Evolutionary conservation across 371 early-diverging fungal genomes (phyloP).

Genomic region (Circinella umbellata): DNA sequence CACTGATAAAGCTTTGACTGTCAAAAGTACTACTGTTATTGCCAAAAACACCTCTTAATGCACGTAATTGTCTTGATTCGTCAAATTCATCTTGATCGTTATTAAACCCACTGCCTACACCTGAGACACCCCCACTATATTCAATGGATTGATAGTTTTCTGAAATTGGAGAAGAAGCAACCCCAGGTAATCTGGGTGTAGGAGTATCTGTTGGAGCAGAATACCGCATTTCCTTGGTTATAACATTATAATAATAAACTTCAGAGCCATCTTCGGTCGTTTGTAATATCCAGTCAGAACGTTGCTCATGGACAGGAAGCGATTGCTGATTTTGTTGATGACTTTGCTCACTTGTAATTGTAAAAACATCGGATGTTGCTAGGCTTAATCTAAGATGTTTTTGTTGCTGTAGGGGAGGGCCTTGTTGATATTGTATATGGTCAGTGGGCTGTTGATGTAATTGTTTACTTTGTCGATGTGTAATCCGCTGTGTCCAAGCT

Average conservation of each 20-base stretch:
- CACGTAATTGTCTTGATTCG: slow-evolving; percentile 27
- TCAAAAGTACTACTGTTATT: slow-evolving; percentile 17
- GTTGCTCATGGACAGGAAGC: slow-evolving; percentile 17
- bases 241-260: slow-evolving; percentile 55
- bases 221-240: slow-evolving; percentile 60
- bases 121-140: not conserved
- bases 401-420: not conserved
- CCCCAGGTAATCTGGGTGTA: not conserved
- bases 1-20: slow-evolving; percentile 20
- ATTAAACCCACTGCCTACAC: slow-evolving; percentile 4
- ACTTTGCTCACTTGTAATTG: not conserved
- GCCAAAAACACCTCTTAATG: slow-evolving; percentile 25
- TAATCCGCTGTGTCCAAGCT: not conserved
- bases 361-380: slow-evolving; percentile 8
- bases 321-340: not conserved
- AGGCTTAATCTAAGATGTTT: slow-evolving; percentile 14
- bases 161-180: not conserved
- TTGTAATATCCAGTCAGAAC: slow-evolving; percentile 54
- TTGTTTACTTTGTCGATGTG: slow-evolving; percentile 22
- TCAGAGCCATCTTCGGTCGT: slow-evolving; percentile 64
- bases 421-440: not conserved
- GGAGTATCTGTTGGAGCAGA: slow-evolving; percentile 47
- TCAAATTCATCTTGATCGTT: slow-evolving; percentile 16
- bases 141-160: slow-evolving; percentile 12
- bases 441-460: slow-evolving; percentile 8